phyloP scores from a whole-genome alignment of 495 filamentous ascomycete genomes.

The Hypoxylon crocopeplum region DNA sequence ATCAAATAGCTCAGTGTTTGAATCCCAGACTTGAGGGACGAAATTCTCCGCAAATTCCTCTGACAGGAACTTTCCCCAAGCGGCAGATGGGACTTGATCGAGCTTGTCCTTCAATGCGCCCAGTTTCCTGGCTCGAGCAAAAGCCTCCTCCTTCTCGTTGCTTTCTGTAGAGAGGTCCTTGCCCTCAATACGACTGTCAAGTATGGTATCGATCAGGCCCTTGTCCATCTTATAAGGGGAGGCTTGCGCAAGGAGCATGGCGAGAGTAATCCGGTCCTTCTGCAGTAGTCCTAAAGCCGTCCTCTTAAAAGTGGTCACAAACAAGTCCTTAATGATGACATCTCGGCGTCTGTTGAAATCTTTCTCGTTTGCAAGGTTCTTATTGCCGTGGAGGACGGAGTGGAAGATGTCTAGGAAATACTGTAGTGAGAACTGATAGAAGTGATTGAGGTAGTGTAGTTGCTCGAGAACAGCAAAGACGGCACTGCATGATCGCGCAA shows the following conservation, averaged over 20 bases:
- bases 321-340: slow-evolving; percentile 86
- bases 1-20: slow-evolving; percentile 67
- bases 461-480: slow-evolving; percentile 97
- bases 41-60: slow-evolving; percentile 89
- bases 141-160: slow-evolving; percentile 70
- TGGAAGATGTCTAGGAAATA: slow-evolving; percentile 98
- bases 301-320: slow-evolving; percentile 88
- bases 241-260: slow-evolving; percentile 95
- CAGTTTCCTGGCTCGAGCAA: slow-evolving; percentile 70
- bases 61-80: slow-evolving; percentile 80
- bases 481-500: slow-evolving; percentile 92
- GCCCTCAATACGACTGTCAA: slow-evolving; percentile 79
- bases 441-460: slow-evolving; percentile 97
- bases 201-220: slow-evolving; percentile 79
- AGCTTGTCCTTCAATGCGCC: slow-evolving; percentile 77
- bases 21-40: slow-evolving; percentile 81
- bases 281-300: slow-evolving; percentile 93
- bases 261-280: slow-evolving; percentile 90
- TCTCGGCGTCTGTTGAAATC: slow-evolving; percentile 80
- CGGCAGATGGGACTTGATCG: slow-evolving; percentile 60
- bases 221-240: slow-evolving; percentile 95
- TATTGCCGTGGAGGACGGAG: slow-evolving; percentile 84
- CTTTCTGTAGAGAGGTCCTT: slow-evolving; percentile 76
- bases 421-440: slow-evolving; percentile 98
- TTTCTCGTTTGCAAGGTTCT: slow-evolving; percentile 71